These are phyloP conservation scores for Epichloe hybrida DNA, from an alignment of 2,329 filamentous ascomycete genomes.

Conservation along the genomic window DNA sequence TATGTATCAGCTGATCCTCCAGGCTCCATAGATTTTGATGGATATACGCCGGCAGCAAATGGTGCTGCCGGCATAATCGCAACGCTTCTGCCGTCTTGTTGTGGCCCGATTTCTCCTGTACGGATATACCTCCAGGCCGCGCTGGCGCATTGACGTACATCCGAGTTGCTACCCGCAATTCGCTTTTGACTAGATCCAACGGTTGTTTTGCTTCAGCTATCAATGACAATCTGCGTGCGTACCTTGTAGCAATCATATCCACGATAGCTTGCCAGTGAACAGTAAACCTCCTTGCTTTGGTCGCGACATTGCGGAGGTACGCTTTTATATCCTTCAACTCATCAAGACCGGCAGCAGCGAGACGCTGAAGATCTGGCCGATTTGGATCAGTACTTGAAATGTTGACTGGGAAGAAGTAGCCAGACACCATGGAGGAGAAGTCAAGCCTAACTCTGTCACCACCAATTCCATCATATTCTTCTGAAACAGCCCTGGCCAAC, in stretches of 20 bases:
- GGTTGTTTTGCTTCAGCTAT: constrained; percentile 19
- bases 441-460: constrained; percentile 28
- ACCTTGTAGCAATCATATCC: constrained; percentile 53
- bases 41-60: constrained; percentile 20
- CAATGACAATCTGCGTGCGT: constrained; percentile 37
- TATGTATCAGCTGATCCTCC: constrained; percentile 31
- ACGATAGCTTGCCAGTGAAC: constrained; percentile 53
- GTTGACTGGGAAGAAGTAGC: constrained; percentile 37
- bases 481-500: constrained; percentile 26
- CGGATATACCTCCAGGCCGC: constrained; percentile 11
- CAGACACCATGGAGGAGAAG: constrained; percentile 37
- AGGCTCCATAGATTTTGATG: constrained; percentile 17
- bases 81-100: constrained; percentile 25
- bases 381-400: constrained; percentile 27
- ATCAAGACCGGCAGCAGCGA: constrained; percentile 14
- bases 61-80: constrained; percentile 32
- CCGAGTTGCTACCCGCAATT: constrained; percentile 11
- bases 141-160: constrained; percentile 23
- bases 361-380: constrained; percentile 20
- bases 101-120: constrained; percentile 7
- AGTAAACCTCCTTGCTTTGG: constrained; percentile 15
- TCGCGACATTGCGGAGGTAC: constrained; percentile 31
- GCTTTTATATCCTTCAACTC: constrained; percentile 23
- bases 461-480: constrained; percentile 33
- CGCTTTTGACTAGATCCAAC: constrained; percentile 15